Percentiles rank a stretch among this genome's conserved stretches.
Conservation (phyloP, 2,329 filamentous ascomycete genomes). For the Xylaria polymorpha region DNA sequence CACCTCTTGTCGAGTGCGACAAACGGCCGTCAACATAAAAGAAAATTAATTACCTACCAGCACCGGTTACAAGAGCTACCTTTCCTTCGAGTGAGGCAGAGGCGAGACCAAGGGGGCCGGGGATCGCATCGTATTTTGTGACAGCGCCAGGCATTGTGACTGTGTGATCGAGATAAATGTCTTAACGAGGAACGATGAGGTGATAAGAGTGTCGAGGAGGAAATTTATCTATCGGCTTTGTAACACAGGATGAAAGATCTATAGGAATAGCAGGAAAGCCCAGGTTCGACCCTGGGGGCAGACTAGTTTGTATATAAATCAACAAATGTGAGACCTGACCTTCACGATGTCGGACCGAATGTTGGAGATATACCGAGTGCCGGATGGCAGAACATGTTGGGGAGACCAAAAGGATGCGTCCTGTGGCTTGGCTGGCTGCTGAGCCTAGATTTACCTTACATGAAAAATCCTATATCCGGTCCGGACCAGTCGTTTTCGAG, state of each 20-base stretch:
- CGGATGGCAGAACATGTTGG: slow-evolving; percentile 40
- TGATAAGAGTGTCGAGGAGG: slow-evolving; percentile 20
- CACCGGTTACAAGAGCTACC: slow-evolving; percentile 54
- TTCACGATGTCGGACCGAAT: slow-evolving; percentile 25
- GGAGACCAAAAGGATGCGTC: slow-evolving; percentile 25
- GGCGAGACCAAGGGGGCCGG: slow-evolving; percentile 54
- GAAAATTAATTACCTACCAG: slow-evolving; percentile 50
- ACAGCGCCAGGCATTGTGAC: slow-evolving; percentile 52
- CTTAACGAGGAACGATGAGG: slow-evolving; percentile 13
- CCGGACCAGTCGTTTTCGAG: slow-evolving; percentile 31
- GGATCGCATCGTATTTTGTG: slow-evolving; percentile 54
- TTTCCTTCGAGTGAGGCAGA: slow-evolving; percentile 55
- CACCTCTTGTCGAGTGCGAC: neutral
- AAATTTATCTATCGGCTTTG: slow-evolving; percentile 9
- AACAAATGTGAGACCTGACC: neutral
- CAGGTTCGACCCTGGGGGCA: slow-evolving; percentile 3
- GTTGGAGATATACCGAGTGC: slow-evolving; percentile 46
- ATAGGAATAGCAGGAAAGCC: neutral
- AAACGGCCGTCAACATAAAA: neutral
- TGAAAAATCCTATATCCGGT: slow-evolving; percentile 22
- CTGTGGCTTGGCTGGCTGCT: slow-evolving; percentile 34
- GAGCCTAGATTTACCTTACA: slow-evolving; percentile 33
- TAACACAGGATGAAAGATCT: neutral
- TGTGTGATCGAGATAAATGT: slow-evolving; percentile 11
- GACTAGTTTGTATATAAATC: slow-evolving; percentile 34